These are phyloP conservation scores for Salix viminalis DNA, from an alignment of 345 rosid genomes.

Conservation along the genomic window DNA sequence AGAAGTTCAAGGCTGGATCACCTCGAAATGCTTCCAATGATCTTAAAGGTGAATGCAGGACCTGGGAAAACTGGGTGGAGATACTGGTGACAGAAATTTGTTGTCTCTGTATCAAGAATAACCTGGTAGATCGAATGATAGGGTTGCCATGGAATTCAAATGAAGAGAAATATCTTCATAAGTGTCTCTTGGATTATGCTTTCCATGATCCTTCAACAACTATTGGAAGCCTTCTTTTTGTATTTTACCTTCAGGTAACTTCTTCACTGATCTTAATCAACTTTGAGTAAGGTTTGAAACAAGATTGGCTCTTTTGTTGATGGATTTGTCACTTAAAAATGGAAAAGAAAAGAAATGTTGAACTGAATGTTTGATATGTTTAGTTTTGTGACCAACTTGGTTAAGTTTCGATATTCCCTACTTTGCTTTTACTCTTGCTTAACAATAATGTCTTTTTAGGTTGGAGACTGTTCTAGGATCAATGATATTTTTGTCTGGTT, in stretches of 20 bases:
- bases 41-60: conserved; percentile 36
- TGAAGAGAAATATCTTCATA: conserved; percentile 83
- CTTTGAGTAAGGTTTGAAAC: background rate
- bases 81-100: conserved; percentile 79
- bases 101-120: conserved; percentile 80
- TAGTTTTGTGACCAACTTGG: background rate
- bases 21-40: conserved; percentile 32
- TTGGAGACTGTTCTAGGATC: background rate
- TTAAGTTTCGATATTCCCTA: background rate
- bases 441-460: background rate
- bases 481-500: background rate
- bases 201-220: conserved; percentile 63
- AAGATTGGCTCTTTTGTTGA: background rate
- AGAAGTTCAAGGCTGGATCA: conserved; percentile 40
- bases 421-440: background rate
- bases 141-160: conserved; percentile 87
- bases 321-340: background rate
- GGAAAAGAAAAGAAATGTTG: background rate
- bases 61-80: conserved; percentile 79
- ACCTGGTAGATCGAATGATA: conserved; percentile 77
- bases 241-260: conserved; percentile 87
- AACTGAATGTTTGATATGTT: background rate
- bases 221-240: conserved; percentile 75
- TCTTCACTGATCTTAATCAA: background rate
- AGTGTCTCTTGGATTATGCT: conserved; percentile 76